These are phyloP conservation scores for Fusarium humuli DNA, from an alignment of 2,329 filamentous ascomycete genomes.

Conservation along the genomic window DNA sequence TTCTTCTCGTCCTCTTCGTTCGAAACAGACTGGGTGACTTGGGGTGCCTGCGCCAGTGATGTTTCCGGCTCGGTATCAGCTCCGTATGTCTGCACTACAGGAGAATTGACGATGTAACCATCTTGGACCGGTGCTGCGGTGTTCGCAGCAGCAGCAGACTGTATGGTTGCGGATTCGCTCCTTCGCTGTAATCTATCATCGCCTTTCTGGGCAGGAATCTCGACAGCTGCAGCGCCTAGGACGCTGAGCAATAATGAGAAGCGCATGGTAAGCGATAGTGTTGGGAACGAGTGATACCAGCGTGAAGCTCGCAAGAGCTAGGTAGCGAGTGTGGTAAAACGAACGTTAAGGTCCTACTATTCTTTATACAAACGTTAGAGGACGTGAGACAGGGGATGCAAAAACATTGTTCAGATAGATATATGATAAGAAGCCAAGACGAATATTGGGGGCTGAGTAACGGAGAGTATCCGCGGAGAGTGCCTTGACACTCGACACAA, in stretches of 20 bases:
- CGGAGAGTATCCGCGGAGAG: slow-evolving; percentile 3
- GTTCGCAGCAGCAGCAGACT: background rate
- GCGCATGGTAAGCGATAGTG: slow-evolving; percentile 36
- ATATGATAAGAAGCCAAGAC: slow-evolving; percentile 35
- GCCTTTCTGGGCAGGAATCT: slow-evolving; percentile 25
- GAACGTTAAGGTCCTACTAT: slow-evolving; percentile 23
- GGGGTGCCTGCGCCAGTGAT: slow-evolving; percentile 5
- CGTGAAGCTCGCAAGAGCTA: slow-evolving; percentile 10
- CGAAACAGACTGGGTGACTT: slow-evolving; percentile 3
- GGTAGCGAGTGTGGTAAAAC: slow-evolving; percentile 37
- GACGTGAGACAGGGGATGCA: background rate
- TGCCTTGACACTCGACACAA: slow-evolving; percentile 37
- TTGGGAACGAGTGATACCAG: slow-evolving; percentile 20
- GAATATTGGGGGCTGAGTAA: slow-evolving; percentile 42
- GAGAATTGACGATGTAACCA: slow-evolving; percentile 17
- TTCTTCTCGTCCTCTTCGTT: background rate
- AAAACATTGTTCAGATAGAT: slow-evolving; percentile 16
- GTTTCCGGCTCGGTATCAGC: background rate
- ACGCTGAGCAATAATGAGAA: slow-evolving; percentile 36
- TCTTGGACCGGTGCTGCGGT: slow-evolving; percentile 4
- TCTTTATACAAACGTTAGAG: slow-evolving; percentile 20
- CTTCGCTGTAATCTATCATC: slow-evolving; percentile 16
- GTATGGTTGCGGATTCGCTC: slow-evolving; percentile 15
- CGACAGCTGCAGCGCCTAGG: slow-evolving; percentile 36
- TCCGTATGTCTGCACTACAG: slow-evolving; percentile 8